These are phyloP conservation scores for Podospora conica DNA, from an alignment of 495 filamentous ascomycete species.

Conservation along the genomic window DNA sequence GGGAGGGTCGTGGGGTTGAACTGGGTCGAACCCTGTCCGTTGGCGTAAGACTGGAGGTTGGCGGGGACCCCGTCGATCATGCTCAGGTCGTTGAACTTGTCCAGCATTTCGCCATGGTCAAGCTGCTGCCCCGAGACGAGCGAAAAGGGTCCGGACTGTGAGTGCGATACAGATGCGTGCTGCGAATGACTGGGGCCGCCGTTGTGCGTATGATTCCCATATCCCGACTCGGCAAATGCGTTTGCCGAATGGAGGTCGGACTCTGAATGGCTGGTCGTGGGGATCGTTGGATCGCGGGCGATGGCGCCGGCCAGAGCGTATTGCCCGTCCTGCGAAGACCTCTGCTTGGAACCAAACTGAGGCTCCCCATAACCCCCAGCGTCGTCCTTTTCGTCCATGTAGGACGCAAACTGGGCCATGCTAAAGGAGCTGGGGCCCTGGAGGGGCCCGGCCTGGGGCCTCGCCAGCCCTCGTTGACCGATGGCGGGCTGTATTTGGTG, in stretches of 20 bases:
- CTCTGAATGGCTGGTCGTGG: slow-evolving; percentile 28
- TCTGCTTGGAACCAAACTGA: slow-evolving; percentile 11
- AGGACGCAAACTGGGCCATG: slow-evolving; percentile 9
- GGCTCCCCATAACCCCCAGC: neutral
- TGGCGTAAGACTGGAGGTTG: slow-evolving; percentile 6
- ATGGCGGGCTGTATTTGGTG: slow-evolving; percentile 14
- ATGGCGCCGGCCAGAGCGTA: slow-evolving; percentile 12
- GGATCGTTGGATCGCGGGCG: slow-evolving; percentile 28
- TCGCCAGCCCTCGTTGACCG: slow-evolving; percentile 15
- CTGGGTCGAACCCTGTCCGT: slow-evolving; percentile 23
- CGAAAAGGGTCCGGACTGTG: slow-evolving; percentile 8
- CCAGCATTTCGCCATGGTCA: slow-evolving; percentile 12
- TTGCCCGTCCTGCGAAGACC: slow-evolving; percentile 16
- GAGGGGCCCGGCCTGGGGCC: slow-evolving; percentile 9
- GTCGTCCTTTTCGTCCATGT: slow-evolving; percentile 30
- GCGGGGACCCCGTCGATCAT: slow-evolving; percentile 1
- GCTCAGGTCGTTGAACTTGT: slow-evolving; percentile 4
- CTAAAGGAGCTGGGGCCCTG: slow-evolving; percentile 8
- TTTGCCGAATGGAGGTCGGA: slow-evolving; percentile 17
- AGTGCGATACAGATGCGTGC: slow-evolving; percentile 18
- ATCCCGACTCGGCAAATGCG: slow-evolving; percentile 5
- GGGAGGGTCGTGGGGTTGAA: slow-evolving; percentile 33
- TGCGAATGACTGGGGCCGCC: slow-evolving; percentile 17
- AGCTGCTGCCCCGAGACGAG: slow-evolving; percentile 7
- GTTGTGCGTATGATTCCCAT: neutral